Conservation (phyloP, 257 asterid genomes). For the Catharanthus roseus region DNA sequence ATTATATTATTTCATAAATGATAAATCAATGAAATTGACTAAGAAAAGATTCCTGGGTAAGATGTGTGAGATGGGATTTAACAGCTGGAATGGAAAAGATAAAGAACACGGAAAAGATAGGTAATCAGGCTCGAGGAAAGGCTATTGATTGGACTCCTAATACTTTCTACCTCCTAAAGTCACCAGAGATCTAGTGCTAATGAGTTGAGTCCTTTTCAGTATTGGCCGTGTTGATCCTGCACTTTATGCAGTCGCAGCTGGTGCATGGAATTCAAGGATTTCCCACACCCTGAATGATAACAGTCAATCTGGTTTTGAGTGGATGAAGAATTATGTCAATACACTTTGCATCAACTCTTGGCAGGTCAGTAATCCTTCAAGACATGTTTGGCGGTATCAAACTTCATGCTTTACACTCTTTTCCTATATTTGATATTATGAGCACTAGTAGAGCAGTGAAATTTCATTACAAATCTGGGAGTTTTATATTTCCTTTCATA, state of each 20-base stretch:
- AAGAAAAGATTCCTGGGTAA: background rate
- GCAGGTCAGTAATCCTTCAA: slow-evolving; percentile 53
- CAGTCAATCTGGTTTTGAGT: slow-evolving; percentile 38
- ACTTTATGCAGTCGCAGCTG: slow-evolving; percentile 69
- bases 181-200: slow-evolving; percentile 12
- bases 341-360: slow-evolving; percentile 92
- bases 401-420: background rate
- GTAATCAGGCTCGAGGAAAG: background rate
- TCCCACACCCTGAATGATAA: slow-evolving; percentile 26
- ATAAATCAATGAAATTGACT: background rate
- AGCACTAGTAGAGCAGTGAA: background rate
- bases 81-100: background rate
- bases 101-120: background rate
- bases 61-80: background rate
- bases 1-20: no score
- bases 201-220: slow-evolving; percentile 43
- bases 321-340: slow-evolving; percentile 71
- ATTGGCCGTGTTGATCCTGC: slow-evolving; percentile 86
- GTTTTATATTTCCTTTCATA: background rate
- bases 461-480: background rate
- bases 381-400: background rate
- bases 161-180: slow-evolving; percentile 1
- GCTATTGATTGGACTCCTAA: slow-evolving; percentile 1
- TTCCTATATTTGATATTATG: background rate
- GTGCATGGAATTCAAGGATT: slow-evolving; percentile 41